Conservation (phyloP, 805 yeast genomes). For the Metschnikowia bowlesiae region DNA sequence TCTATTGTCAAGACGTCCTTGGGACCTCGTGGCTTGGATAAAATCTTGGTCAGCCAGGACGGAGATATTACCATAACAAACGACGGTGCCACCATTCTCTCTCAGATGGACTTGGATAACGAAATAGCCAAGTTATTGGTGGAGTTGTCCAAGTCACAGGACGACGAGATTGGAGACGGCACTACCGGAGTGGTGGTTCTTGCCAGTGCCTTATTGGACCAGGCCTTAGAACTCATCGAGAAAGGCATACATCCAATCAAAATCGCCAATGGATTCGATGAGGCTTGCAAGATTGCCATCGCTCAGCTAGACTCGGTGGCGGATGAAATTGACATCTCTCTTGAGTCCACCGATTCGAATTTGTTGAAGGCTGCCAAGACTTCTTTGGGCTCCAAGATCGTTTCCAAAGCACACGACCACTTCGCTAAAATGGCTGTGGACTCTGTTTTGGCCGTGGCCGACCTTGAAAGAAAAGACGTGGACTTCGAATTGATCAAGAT, state of each 20-base stretch:
- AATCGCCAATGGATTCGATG: conserved; percentile 95
- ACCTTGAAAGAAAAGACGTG: conserved; percentile 86
- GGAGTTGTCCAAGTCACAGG: conserved; percentile 90
- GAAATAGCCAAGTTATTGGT: conserved; percentile 95
- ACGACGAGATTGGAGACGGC: conserved; percentile 98
- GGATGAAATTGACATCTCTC: conserved; percentile 53
- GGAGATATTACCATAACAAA: conserved; percentile 98
- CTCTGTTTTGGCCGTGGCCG: conserved; percentile 89
- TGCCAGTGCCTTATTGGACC: conserved; percentile 91
- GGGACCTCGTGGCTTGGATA: conserved; percentile 98
- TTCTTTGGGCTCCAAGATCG: conserved; percentile 91
- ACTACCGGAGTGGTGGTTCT: conserved; percentile 98
- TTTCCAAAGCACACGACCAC: conserved; percentile 86
- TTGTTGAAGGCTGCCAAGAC: conserved; percentile 91
- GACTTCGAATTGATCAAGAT: conserved; percentile 95
- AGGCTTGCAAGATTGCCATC: conserved; percentile 90
- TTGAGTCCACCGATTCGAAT: conserved; percentile 48
- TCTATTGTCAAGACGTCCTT: conserved; percentile 86
- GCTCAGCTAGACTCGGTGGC: conserved; percentile 69
- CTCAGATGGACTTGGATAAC: conserved; percentile 93
- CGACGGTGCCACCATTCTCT: conserved; percentile 95
- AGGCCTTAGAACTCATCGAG: conserved; percentile 90
- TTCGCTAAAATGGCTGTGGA: conserved; percentile 98
- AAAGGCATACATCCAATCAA: conserved; percentile 97
- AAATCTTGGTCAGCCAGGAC: conserved; percentile 90